Base-by-base conservation (phyloP, 805 yeast species). In the Candida ulmi region DNA sequence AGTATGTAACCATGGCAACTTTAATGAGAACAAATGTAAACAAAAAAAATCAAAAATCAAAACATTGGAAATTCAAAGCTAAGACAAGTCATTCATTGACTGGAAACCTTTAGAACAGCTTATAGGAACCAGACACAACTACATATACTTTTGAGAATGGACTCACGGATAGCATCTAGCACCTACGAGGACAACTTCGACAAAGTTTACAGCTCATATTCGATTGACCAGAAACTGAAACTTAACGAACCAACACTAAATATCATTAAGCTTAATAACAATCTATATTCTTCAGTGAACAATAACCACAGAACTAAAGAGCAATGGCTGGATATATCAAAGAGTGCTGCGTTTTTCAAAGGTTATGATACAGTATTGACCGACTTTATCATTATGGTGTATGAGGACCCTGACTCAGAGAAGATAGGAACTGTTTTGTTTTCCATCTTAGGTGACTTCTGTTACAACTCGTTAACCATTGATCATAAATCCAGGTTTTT, bases 371-470 rank as follows among this genome's bases (percentile, higher is more conserved):
- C 48, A 8, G 54, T 75, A 8, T 48, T 71, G 2, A 72, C 73
- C 1, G 60, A 69, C 13, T 52, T 78, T 11, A 40, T 72, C 15
- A 65, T 72, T 3, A 65, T 78, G 56, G 68, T 81, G 2, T 79
- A 70, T 49, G 72, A 74, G 45, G 69, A 72, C 40, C 65, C 65
- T 7, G 48, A 63, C 3, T 60, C 78, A 1, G 58, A 62, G 17
- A 69, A 68, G 38, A 61, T 78, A n/a, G 69, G 76, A 39, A 69
- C 82, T 4, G 64, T 78, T 4, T 61, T 83, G 17, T 48, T 84
- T 19, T 77, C 84, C 21, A 73, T 71, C 41, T 79, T 78, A 45
- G 98, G 97, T 1, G 71, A 77, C 29, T 67, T 82, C 4, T 69
- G 74, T 23, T 76, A 75, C 48, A 69, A 72, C 24, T 68, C 80